phyloP scores from a whole-genome alignment of 306 rosid genomes.

The Astragalus membranaceus region DNA sequence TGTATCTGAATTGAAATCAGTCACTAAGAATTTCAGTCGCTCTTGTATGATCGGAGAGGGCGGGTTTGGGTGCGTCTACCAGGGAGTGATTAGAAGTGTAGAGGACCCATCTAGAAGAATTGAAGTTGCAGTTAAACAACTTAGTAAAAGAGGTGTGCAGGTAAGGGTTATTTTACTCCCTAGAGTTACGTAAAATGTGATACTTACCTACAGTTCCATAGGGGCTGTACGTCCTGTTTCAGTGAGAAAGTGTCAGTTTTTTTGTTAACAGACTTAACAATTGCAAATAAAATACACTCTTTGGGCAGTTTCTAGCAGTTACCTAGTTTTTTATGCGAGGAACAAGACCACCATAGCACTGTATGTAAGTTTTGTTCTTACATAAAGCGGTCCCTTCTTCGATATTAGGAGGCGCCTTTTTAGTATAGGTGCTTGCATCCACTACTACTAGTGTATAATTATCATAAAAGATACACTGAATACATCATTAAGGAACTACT shows the following conservation, averaged over 20 bases:
- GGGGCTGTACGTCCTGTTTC: too few species aligned
- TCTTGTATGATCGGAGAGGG: constrained; percentile 94
- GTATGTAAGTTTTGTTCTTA: too few species aligned
- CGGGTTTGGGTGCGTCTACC: constrained; percentile 91
- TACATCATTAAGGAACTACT: background rate
- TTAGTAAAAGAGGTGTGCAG: constrained; percentile 89
- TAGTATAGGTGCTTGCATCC: background rate
- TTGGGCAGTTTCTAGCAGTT: too few species aligned
- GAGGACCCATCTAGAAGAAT: constrained; percentile 59
- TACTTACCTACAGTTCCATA: too few species aligned
- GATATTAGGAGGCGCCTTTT: background rate
- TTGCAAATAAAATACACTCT: too few species aligned
- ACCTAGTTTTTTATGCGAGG: too few species aligned
- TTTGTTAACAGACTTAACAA: too few species aligned
- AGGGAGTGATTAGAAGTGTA: constrained; percentile 48
- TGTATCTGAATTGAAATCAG: constrained; percentile 66
- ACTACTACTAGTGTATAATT: background rate
- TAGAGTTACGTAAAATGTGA: too few species aligned
- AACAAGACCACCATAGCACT: too few species aligned
- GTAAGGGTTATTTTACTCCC: constrained; percentile 29
- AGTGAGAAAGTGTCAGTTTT: too few species aligned
- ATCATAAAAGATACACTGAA: background rate
- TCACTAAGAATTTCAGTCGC: constrained; percentile 80
- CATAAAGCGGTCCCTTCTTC: background rate
- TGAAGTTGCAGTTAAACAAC: constrained; percentile 90